Evolutionary conservation across 2,329 filamentous ascomycete species (phyloP), one percentile per base, ranked within the genome.

Genomic region (Metarhizium brunneum): DNA sequence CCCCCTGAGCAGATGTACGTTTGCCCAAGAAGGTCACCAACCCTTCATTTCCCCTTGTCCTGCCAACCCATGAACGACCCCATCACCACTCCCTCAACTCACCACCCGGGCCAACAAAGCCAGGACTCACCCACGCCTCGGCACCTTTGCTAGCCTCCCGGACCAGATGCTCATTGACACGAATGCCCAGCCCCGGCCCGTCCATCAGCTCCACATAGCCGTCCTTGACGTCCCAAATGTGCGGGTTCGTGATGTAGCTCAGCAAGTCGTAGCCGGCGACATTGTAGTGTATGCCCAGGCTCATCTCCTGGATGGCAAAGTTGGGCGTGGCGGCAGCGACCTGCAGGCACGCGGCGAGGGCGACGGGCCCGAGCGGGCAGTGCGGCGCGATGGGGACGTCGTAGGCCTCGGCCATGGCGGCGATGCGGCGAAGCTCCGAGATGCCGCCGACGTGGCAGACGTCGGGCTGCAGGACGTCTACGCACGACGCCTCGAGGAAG

Each of bases 391-490:
- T 74, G 0, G 85, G 83, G 1, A 88, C 50, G 4, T 52, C 50
- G 16, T 52, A 45, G 5, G 38, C 16, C 29, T 45, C 38, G 7
- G 50, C 50, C 50, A 52, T 52, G 6, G 78, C 73, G 0, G 87
- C 86, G 56, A 91, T 87, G 1, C 85, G 78, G 38, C 80, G 76
- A 60, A 87, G 75, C 66, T 91, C 87, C 0, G 83, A 87, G 50
- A 91, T 88, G 0, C 87, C 87, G 2, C 87, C 87, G 5, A 82
- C 80, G 59, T 91, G 87, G 13, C 78, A 78, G 54, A 90, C 84
- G 63, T 91, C 87, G 0, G 87, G 86, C 65, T 90, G 87, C 4
- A 90, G 69, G 20, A 90, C 81, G 57, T 90, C 87, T 2, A 90
- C 81, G 40, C 82, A 83, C 0, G 75, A 79, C 4, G 83, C 76